These are phyloP conservation scores for Prosopis cineraria DNA, from an alignment of 306 rosid genomes.

Conservation along the genomic window DNA sequence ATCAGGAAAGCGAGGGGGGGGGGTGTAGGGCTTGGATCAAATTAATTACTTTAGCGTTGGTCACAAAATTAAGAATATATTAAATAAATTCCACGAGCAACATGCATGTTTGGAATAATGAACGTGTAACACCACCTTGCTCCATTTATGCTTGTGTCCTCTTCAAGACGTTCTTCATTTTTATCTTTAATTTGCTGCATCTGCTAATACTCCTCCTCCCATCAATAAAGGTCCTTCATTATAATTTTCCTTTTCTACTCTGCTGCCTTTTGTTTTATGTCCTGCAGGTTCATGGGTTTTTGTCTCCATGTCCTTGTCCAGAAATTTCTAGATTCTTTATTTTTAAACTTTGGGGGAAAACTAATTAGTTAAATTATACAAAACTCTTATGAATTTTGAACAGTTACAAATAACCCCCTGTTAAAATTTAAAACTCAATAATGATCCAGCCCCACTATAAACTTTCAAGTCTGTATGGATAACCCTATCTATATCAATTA, in stretches of 20 bases:
- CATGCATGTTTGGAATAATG: neutral
- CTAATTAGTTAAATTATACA: too few relatives aligned
- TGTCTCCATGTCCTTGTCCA: too few relatives aligned
- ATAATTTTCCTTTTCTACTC: neutral
- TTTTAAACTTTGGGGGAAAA: too few relatives aligned
- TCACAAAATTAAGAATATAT: neutral
- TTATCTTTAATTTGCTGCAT: neutral
- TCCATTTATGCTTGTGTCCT: neutral
- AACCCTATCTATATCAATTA: too few relatives aligned
- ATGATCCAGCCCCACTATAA: too few relatives aligned
- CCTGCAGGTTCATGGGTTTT: neutral
- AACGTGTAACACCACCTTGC: neutral
- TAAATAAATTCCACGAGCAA: slow-evolving; percentile 2
- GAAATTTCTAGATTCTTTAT: too few relatives aligned
- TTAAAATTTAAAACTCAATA: too few relatives aligned
- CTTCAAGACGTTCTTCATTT: neutral
- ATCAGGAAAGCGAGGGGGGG: neutral
- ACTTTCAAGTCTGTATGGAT: too few relatives aligned
- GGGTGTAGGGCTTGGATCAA: slow-evolving; percentile 15
- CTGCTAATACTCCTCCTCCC: neutral
- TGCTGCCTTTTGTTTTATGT: neutral
- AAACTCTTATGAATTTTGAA: too few relatives aligned
- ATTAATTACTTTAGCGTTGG: neutral
- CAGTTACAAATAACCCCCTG: too few relatives aligned
- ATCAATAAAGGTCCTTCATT: neutral